Evolutionary conservation across 139 green algal genomes (phyloP).

Genomic region (Asterochloris sp.): DNA sequence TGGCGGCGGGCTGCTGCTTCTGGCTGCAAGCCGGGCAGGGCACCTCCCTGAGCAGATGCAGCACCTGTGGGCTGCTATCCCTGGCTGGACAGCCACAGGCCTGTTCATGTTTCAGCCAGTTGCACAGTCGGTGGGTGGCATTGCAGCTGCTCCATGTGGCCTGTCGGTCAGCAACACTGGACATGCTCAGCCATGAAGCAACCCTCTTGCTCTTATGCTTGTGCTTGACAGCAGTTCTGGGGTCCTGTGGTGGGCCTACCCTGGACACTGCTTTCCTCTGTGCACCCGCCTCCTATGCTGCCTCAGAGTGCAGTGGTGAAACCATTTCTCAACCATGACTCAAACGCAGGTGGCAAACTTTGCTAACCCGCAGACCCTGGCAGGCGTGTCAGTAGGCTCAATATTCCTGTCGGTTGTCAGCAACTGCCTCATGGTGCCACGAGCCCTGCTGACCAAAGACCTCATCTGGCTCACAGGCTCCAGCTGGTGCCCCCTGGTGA

Average conservation of each 20-base stretch:
- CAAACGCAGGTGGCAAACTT: conserved; percentile 65
- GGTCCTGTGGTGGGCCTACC: neutral
- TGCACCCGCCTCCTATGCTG: neutral
- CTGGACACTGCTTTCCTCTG: neutral
- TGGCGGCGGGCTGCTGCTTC: too few species aligned
- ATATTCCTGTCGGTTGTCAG: conserved; percentile 75
- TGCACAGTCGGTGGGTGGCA: conserved; percentile 49
- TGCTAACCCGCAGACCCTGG: conserved; percentile 53
- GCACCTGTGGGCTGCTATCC: conserved; percentile 30
- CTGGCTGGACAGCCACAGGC: conserved; percentile 66
- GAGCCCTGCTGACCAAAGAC: conserved; percentile 78
- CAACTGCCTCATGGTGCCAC: conserved; percentile 88
- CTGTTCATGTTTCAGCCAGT: conserved; percentile 79
- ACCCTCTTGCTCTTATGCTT: neutral
- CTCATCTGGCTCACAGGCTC: conserved; percentile 73
- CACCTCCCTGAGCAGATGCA: conserved; percentile 22
- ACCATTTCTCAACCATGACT: neutral
- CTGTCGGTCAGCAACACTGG: neutral
- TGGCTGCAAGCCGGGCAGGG: too few species aligned
- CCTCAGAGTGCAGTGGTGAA: neutral
- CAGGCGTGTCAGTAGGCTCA: conserved; percentile 61
- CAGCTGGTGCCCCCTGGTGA: conserved; percentile 51
- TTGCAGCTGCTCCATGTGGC: neutral
- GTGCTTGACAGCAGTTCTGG: neutral
- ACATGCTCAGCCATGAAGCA: neutral